phyloP scores from a whole-genome alignment of 2,329 filamentous ascomycete species.

The Phoma sp. region DNA sequence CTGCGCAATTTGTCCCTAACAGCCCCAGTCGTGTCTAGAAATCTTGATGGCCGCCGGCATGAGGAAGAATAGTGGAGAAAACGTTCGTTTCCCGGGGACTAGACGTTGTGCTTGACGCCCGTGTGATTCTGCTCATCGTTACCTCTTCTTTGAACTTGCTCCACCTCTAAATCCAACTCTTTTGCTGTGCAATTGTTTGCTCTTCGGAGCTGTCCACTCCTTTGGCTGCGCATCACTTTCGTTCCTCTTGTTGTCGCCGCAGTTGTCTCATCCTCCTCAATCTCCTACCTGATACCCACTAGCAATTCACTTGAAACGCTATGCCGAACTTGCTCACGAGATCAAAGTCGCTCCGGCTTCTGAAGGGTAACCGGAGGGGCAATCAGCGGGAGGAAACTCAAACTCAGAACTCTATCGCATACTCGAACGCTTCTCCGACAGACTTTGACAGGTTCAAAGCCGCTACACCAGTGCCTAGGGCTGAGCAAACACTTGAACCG shows the following conservation, averaged over 20 bases:
- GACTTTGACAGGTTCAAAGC: constrained; percentile 43
- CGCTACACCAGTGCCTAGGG: constrained; percentile 33
- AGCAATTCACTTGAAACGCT: constrained; percentile 44
- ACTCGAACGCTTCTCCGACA: constrained; percentile 27
- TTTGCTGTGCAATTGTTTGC: constrained; percentile 34
- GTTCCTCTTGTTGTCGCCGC: constrained; percentile 24
- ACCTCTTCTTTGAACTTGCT: constrained; percentile 27
- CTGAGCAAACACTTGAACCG: constrained; percentile 33
- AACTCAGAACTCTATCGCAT: constrained; percentile 31
- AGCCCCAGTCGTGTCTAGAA: constrained; percentile 28
- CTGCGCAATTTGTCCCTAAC: constrained; percentile 46
- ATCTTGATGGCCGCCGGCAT: constrained; percentile 39
- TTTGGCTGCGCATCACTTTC: constrained; percentile 32
- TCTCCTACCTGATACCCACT: constrained; percentile 41
- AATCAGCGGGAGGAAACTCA: constrained; percentile 32
- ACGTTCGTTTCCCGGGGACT: constrained; percentile 32
- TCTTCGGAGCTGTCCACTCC: constrained; percentile 50
- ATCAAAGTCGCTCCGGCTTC: constrained; percentile 46
- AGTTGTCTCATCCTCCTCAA: constrained; percentile 27
- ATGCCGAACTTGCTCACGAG: constrained; percentile 47
- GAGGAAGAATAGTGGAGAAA: constrained; percentile 33
- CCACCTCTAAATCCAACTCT: constrained; percentile 25
- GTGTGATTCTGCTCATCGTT: constrained; percentile 27
- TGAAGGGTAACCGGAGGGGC: constrained; percentile 41
- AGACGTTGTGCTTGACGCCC: constrained; percentile 23